Conservation (phyloP, 768 basidiomycete species). For the Lactarius akahatsu region DNA sequence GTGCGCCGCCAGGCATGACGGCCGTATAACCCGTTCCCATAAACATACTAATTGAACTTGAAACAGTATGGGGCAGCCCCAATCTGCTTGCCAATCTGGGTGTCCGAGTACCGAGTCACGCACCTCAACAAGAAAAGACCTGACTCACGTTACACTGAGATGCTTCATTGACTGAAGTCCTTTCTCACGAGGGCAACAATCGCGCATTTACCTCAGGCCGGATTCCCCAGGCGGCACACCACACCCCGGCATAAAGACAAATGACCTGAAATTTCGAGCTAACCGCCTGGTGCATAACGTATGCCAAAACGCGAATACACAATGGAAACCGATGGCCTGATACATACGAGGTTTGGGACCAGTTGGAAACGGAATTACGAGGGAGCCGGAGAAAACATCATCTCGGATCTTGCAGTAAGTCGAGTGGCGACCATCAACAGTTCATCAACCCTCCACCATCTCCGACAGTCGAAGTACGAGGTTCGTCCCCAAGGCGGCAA, state of each 20-base stretch:
- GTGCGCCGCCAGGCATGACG: too few relatives aligned
- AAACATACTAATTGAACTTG: too few relatives aligned
- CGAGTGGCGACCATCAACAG: not conserved
- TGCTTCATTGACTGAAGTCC: too few relatives aligned
- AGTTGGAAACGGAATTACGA: not conserved
- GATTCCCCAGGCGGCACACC: not conserved
- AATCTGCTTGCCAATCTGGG: too few relatives aligned
- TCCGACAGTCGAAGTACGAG: slow-evolving; percentile 66
- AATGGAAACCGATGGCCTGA: not conserved
- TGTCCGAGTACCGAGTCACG: too few relatives aligned
- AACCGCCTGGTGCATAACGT: not conserved
- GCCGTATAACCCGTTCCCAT: too few relatives aligned
- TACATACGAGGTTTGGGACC: not conserved
- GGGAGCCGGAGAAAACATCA: not conserved
- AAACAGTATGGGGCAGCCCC: too few relatives aligned
- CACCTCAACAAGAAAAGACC: too few relatives aligned
- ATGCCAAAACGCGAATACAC: not conserved
- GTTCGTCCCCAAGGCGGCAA: slow-evolving; percentile 71
- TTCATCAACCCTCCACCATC: slow-evolving; percentile 34
- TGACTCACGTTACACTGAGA: too few relatives aligned
- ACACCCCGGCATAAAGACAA: not conserved
- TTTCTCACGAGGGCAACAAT: not conserved
- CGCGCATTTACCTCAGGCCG: not conserved
- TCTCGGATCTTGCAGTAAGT: not conserved
- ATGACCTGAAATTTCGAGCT: not conserved